phyloP scores from a whole-genome alignment of 2,329 filamentous ascomycete genomes.

The Arthrobotrys musiformis region DNA sequence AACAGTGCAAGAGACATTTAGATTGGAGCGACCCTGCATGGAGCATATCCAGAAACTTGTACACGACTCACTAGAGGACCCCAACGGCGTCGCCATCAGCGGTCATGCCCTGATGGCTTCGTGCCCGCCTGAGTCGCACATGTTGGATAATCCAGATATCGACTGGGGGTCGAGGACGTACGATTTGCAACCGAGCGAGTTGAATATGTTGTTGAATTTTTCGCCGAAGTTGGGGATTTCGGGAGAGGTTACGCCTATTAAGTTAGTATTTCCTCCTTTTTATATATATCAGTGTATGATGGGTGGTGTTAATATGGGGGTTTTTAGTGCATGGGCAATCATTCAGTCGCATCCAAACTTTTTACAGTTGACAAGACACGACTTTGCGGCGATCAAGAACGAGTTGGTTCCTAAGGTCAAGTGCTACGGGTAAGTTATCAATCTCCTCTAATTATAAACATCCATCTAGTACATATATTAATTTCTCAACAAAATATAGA shows the following conservation, averaged over 20 bases:
- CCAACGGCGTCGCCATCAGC: conserved; percentile 73
- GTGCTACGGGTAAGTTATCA: conserved; percentile 83
- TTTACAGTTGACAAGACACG: conserved; percentile 72
- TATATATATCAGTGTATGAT: neutral
- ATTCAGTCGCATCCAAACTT: conserved; percentile 78
- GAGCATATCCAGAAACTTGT: conserved; percentile 82
- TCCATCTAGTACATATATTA: neutral
- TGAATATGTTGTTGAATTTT: conserved; percentile 83
- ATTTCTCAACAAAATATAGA: conserved; percentile 63
- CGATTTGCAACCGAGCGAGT: conserved; percentile 78
- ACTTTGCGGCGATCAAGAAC: conserved; percentile 77
- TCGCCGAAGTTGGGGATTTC: conserved; percentile 84
- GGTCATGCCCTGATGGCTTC: conserved; percentile 95
- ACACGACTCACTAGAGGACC: conserved; percentile 69
- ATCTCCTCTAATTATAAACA: neutral
- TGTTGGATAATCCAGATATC: conserved; percentile 68
- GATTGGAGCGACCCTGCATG: conserved; percentile 94
- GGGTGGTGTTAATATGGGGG: neutral
- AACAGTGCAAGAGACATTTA: conserved; percentile 60
- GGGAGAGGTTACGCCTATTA: conserved; percentile 88
- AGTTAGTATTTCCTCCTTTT: conserved; percentile 55
- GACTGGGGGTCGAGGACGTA: conserved; percentile 78
- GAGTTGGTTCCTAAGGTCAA: conserved; percentile 82
- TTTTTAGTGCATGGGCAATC: conserved; percentile 83
- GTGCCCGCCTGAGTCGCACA: conserved; percentile 76